Evolutionary conservation across 2,329 filamentous ascomycete genomes (phyloP), one percentile per base, ranked within the genome.

Genomic region (Chaetomium olivaceum): DNA sequence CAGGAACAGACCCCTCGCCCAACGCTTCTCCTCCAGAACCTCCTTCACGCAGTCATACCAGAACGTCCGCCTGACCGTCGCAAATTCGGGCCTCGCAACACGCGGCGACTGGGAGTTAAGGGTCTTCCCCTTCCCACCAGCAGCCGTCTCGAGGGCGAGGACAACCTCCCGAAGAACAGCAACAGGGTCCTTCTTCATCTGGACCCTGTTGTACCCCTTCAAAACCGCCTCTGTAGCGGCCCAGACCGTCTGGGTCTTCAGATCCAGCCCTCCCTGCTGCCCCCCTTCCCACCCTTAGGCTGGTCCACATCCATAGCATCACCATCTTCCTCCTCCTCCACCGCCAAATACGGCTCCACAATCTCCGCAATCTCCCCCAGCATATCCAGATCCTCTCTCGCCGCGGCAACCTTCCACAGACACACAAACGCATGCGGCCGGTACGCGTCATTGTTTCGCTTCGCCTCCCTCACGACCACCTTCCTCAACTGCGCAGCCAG

Each of bases 401-500:
- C 85, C 46, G 85, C 84, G n/a, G 87, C 85, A 72, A 94, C 91
- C 62, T 87, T 83, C 73, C 91, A 93, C 5, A 97, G 80, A 39
- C 87, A 88, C 62, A 81, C 80, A 68, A 97, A 85, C 0, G 91
- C 91, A 76, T 91, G 84, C 23, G 90, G 89, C 16, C 91, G 87
- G 77, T 98, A 99, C 8, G 82, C 82, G n/a, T 88, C 86, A 73
- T 97, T 97, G 74, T 93, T 94, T 36, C 95, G 87, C 80, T 95
- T 97, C 9, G 93, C 93, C 82, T 99, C 95, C 64, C 94, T 86
- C 19, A 94, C 76, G 5, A 86, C 86, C 69, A 97, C 90, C 83
- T 93, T 93, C 80, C 89, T 91, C 80, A 93, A 88, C 71, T 89
- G 83, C 9, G 85, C 82, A 12, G 85, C 84, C 27, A 91, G 77